Percentiles rank a stretch among this genome's conserved stretches.
Evolutionary conservation across 2,329 filamentous ascomycete species (phyloP).

Genomic region (Ophiocordyceps polyrhachis-furcata): DNA sequence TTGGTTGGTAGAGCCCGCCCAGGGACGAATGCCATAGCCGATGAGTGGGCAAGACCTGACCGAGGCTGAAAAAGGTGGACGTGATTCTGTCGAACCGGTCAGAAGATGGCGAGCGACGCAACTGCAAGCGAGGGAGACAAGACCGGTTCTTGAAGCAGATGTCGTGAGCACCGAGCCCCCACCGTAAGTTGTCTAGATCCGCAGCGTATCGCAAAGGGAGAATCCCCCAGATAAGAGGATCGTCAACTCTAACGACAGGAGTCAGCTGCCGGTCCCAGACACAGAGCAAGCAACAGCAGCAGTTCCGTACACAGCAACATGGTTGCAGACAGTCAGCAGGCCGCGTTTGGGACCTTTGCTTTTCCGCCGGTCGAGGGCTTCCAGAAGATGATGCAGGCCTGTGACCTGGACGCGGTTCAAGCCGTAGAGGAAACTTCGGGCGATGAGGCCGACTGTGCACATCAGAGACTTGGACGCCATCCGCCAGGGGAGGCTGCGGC

Average conservation of each 20-base stretch:
- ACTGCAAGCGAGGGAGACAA: conserved; percentile 6
- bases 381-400: conserved; percentile 58
- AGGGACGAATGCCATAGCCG: conserved; percentile 57
- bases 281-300: not conserved
- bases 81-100: conserved; percentile 31
- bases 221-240: conserved; percentile 85
- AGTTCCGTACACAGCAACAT: conserved; percentile 18
- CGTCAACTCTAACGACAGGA: conserved; percentile 52
- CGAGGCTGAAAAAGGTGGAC: conserved; percentile 67
- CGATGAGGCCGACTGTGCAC: conserved; percentile 51
- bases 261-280: not conserved
- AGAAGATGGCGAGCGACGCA: not conserved
- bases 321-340: conserved; percentile 50
- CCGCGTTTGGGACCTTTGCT: conserved; percentile 50
- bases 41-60: conserved; percentile 82
- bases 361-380: conserved; percentile 54
- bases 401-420: conserved; percentile 58
- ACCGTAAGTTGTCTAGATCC: conserved; percentile 59
- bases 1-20: conserved; percentile 81
- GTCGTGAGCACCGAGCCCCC: conserved; percentile 83
- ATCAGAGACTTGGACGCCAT: conserved; percentile 56
- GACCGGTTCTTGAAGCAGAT: conserved; percentile 85
- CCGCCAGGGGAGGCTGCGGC: conserved; percentile 51
- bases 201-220: conserved; percentile 58
- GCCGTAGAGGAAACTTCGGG: conserved; percentile 54